Evolutionary conservation across 2,329 filamentous ascomycete genomes (phyloP).

Genomic region (Escovopsis sp.): DNA sequence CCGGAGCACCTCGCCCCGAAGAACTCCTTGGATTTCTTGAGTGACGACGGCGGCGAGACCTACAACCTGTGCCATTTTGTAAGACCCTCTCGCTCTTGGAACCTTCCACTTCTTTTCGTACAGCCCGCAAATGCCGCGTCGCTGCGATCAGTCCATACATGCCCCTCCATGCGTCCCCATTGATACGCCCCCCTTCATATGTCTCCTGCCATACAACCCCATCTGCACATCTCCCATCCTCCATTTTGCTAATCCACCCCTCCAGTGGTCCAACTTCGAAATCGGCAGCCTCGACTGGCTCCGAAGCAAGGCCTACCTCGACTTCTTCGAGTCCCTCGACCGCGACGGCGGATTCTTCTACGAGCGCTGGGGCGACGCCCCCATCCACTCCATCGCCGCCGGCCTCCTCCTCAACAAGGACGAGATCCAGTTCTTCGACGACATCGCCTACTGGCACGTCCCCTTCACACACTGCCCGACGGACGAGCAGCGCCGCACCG

Average conservation of each 20-base stretch:
- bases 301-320: slow-evolving; percentile 71
- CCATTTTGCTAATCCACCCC: slow-evolving; percentile 9
- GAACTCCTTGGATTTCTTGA: slow-evolving; percentile 84
- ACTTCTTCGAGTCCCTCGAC: slow-evolving; percentile 83
- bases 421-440: slow-evolving; percentile 96
- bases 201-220: too few species aligned
- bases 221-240: too few species aligned
- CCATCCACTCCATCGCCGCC: slow-evolving; percentile 94
- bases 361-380: slow-evolving; percentile 94
- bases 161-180: too few species aligned
- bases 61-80: slow-evolving; percentile 98
- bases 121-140: too few species aligned
- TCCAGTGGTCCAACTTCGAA: slow-evolving; percentile 96
- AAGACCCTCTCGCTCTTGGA: slow-evolving; percentile 22
- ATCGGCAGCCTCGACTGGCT: slow-evolving; percentile 91
- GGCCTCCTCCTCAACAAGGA: slow-evolving; percentile 77
- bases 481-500: slow-evolving; percentile 65
- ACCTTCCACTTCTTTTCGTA: too few species aligned
- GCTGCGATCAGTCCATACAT: too few species aligned
- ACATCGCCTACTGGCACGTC: slow-evolving; percentile 96
- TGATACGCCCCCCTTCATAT: too few species aligned
- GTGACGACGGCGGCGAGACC: slow-evolving; percentile 75
- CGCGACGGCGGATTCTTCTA: slow-evolving; percentile 95
- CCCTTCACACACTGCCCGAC: slow-evolving; percentile 97
- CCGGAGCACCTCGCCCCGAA: slow-evolving; percentile 73